phyloP scores from a whole-genome alignment of 768 basidiomycete genomes.

The Rhodotorula graminis region DNA sequence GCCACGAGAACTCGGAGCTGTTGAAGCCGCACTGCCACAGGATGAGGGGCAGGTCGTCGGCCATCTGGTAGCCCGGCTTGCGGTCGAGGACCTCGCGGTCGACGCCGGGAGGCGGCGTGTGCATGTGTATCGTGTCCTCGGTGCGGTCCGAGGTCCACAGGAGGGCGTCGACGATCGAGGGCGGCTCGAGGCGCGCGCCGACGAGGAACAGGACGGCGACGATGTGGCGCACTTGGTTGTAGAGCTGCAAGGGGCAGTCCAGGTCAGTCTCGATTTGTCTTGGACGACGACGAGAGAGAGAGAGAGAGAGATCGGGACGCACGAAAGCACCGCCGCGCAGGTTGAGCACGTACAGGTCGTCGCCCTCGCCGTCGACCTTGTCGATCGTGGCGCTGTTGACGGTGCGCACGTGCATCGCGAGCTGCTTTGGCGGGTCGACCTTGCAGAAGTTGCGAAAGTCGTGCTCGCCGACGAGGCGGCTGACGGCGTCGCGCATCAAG shows the following conservation, averaged over 20 bases:
- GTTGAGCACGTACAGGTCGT: conserved; percentile 33
- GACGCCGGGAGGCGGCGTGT: conserved; percentile 1
- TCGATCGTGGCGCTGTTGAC: conserved; percentile 65
- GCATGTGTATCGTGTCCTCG: conserved; percentile 33
- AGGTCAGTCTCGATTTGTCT: no score
- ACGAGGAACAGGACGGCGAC: conserved; percentile 86
- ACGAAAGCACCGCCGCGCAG: conserved; percentile 39
- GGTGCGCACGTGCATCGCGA: conserved; percentile 67
- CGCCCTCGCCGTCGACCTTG: conserved; percentile 46
- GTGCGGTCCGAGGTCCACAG: conserved; percentile 61
- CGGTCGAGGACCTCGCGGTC: conserved; percentile 47
- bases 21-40: conserved; percentile 83
- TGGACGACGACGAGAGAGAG: no score
- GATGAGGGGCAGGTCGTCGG: conserved; percentile 80
- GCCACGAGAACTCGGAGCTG: conserved; percentile 66
- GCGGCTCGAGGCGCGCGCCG: conserved; percentile 70
- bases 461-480: conserved; percentile 73
- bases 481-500: conserved; percentile 70
- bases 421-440: conserved; percentile 84
- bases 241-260: conserved; percentile 51
- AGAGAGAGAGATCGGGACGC: background rate
- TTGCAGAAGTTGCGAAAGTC: conserved; percentile 96
- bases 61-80: conserved; percentile 92
- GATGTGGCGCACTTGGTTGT: conserved; percentile 93
- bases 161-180: conserved; percentile 64